Percentiles rank a stretch among this genome's conserved stretches.
phyloP scores from a whole-genome alignment of 805 yeast genomes.

The Candida sonorensis region DNA sequence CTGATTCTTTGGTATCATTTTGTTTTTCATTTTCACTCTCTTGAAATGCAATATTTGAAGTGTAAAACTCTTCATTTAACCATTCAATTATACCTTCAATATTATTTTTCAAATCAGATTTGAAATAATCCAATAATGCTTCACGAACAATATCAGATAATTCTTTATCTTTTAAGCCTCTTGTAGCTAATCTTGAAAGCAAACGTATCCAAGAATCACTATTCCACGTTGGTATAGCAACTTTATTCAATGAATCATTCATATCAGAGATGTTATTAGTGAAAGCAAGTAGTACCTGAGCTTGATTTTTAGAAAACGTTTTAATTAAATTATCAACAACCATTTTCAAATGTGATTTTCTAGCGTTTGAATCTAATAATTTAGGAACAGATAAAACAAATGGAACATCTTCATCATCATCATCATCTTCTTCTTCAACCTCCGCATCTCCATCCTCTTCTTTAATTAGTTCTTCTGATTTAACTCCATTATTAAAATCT shows the following conservation, averaged over 20 bases:
- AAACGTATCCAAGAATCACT: conserved; percentile 72
- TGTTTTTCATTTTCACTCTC: conserved; percentile 5
- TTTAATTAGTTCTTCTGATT: conserved; percentile 20
- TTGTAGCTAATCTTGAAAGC: conserved; percentile 68
- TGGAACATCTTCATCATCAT: conserved; percentile 21
- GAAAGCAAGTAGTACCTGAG: conserved; percentile 16
- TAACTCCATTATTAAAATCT: conserved; percentile 4
- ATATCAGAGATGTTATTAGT: too few species aligned
- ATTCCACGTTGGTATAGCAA: conserved; percentile 45
- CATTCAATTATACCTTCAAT: conserved; percentile 79
- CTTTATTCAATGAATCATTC: conserved; percentile 59
- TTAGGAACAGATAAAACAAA: conserved; percentile 52
- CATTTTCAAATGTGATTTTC: conserved; percentile 48
- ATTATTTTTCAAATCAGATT: conserved; percentile 63
- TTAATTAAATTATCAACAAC: conserved; percentile 55
- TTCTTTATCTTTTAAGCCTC: conserved; percentile 56
- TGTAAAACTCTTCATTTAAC: conserved; percentile 85
- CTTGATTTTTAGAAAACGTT: conserved; percentile 29
- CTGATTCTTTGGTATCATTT: conserved; percentile 2
- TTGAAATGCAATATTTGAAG: conserved; percentile 36
- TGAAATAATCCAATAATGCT: conserved; percentile 64
- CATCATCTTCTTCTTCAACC: conserved; percentile 20
- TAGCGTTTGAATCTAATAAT: conserved; percentile 43
- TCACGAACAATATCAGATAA: conserved; percentile 60
- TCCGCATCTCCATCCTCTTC: conserved; percentile 18